Evolutionary conservation across 495 filamentous ascomycete genomes (phyloP), one percentile per base, ranked within the genome.

Genomic region (Parmelia sp.): DNA sequence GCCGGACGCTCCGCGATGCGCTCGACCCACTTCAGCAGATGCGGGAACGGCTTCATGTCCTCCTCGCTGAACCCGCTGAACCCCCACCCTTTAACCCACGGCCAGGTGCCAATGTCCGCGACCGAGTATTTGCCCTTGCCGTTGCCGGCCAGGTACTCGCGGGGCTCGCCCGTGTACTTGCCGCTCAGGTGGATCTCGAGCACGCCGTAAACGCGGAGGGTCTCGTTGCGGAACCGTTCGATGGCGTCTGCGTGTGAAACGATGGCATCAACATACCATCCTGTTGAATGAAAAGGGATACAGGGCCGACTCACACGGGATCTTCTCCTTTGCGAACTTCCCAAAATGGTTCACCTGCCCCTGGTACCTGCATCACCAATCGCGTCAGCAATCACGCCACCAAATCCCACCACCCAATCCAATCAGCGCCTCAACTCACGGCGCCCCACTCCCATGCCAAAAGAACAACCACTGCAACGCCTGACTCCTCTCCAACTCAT

Each of bases 51-150:
- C n/a, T 76, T 68, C 71, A 83, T 76, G 33, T 83, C 78, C 65
- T 83, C 71, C 56, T 77, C 61, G 4, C 74, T 78, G 60, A 81
- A 78, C 0, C 79, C 78, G 31, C 62, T 71, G 33, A 69, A 63
- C 57, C 73, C 66, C 73, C 74, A 83, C 7, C 68, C 72, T 61
- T 79, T 82, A 12, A 84, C 73, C 80, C 79, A 82, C n/a, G 80
- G 72, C 80, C 80, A 84, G 0, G 82, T 79, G 49, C 78, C 78
- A 29, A 84, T 84, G 63, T 84, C 82, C 44, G 82, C 80, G 4
- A 83, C 71, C 23, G 73, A 75, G 68, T 82, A 84, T 67, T 81
- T 82, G 10, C 82, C 82, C 61, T 78, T 80, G 25, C 82, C 82
- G 15, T 78, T 80, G 7, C 82, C 82, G 4, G 79, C 82, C 19